phyloP scores from a whole-genome alignment of 257 asterid genomes.

The Thymus quinquecostatus region DNA sequence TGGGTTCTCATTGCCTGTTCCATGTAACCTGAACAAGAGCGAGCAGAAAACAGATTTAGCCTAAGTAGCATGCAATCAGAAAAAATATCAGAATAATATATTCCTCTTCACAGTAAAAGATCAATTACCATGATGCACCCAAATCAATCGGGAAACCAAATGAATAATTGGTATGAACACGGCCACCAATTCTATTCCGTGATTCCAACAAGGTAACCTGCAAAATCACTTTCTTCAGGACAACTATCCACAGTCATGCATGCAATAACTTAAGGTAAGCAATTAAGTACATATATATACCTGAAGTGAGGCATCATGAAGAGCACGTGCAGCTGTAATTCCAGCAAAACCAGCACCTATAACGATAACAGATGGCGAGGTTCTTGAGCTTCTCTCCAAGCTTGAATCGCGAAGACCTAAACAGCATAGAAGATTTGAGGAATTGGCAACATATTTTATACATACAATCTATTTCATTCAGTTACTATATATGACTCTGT shows the following conservation, averaged over 20 bases:
- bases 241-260: conserved; percentile 4
- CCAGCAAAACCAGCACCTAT: conserved; percentile 98
- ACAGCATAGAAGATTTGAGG: not conserved
- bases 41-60: conserved; percentile 20
- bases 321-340: conserved; percentile 87
- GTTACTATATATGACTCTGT: not conserved
- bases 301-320: conserved; percentile 87
- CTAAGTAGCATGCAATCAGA: not conserved
- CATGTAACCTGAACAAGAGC: conserved; percentile 77
- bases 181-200: conserved; percentile 95
- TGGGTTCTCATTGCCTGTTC: conserved; percentile 95
- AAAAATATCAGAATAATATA: conserved; percentile 3
- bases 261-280: not conserved
- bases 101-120: not conserved
- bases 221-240: conserved; percentile 29
- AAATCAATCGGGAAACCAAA: conserved; percentile 97
- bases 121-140: conserved; percentile 94
- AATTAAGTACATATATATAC: conserved; percentile 47
- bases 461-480: not conserved
- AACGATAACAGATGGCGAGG: conserved; percentile 84
- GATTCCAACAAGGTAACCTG: conserved; percentile 94
- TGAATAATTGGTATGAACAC: conserved; percentile 90
- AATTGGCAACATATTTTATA: not conserved
- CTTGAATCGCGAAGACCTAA: conserved; percentile 61
- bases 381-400: conserved; percentile 43